Evolutionary conservation across 805 yeast species (phyloP), one percentile per base, ranked within the genome.

Genomic region (Myxozyma kluyveri): DNA sequence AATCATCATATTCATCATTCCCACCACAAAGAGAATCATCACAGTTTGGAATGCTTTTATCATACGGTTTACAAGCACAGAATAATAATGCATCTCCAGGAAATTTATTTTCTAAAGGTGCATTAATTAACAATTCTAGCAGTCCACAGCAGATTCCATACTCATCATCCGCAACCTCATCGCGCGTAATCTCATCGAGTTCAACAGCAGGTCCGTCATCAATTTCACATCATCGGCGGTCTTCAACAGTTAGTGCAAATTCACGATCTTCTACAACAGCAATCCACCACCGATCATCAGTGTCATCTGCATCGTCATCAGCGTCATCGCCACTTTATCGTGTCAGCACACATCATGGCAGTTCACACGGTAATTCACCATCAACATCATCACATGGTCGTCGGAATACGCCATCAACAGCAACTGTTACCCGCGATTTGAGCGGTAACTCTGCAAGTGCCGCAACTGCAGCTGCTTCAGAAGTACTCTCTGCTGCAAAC

Each of bases 1-100:
- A 68, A 10, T 75, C 78, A 78, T 60, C 78, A 39, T 49, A 54
- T 23, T 48, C 56, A 17, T 36, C 57, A 40, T 23, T 27, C 19
- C 22, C 22, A 21, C 33, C 7, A 12, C 31, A 7, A 5, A 36
- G 35, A 12, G 38, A 29, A 21, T 29, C 23, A 5, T 14, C 27
- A 21, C 42, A 39, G 14, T n/a, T 39, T 18, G 23, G 6, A 9
- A 10, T 29, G 9, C 22, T 39, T 9, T 29, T 39, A 14, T 19
- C 42, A 5, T 39, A 39, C 27, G 41, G 45, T 47, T 32, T 43
- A 29, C 49, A 5, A 50, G 51, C 51, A 21, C 55, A 31, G 19
- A n/a, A 29, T 9, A 49, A 50, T 31, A 49, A 32, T 18, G 22
- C 36, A 3, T 19, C 49, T 6, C 36, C 50, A 6, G 23, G 42